Base-by-base conservation (phyloP, 2,329 filamentous ascomycete species). In the Paraconiothyrium sp. region DNA sequence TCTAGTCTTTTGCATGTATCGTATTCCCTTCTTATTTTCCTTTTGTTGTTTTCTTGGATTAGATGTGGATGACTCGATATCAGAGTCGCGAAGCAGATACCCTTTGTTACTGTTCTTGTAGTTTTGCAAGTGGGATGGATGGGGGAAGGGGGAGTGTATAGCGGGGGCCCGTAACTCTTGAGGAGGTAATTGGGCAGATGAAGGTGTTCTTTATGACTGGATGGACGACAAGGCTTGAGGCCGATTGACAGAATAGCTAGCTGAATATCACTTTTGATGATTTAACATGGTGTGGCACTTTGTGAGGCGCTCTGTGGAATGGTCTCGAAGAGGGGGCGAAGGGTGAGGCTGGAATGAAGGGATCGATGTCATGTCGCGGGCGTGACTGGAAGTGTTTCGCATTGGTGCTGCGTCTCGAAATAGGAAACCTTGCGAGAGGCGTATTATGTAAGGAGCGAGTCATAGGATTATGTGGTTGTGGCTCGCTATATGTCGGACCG, bases 401-500 rank as follows among this genome's bases (percentile, higher is more conserved):
- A 44, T 44, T 39, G 24, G 20, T 24, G 32, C 2, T 22, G 56
- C 67, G 16, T 44, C 49, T 35, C 39, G 9, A 54, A 30, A 39
- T 16, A 39, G 51, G 13, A 34, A 37, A 44, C 10, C 51, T 54
- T 54, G 51, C 51, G 51, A 54, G 37, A 46, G 34, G 3, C 11
- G 6, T 30, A 30, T 30, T 30, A 30, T 30, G 27, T 30, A 30
- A 30, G 27, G 27, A 30, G 2, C 6, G 4, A 4, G 27, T 6
- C 2, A 30, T 30, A 30, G 27, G 27, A 4, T 30, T 30, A 14
- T 39, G n/a, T 14, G 1, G 41, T 41, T 41, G 14, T 44, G 24
- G 41, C 16, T 54, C 22, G 51, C 8, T 48, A 5, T 13, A 60
- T 60, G 54, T 60, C 63, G 63, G 63, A 50, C 63, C 63, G 63